phyloP scores from a whole-genome alignment of 1,284 basidiomycete species.

The Rhodotorula glutinis region DNA sequence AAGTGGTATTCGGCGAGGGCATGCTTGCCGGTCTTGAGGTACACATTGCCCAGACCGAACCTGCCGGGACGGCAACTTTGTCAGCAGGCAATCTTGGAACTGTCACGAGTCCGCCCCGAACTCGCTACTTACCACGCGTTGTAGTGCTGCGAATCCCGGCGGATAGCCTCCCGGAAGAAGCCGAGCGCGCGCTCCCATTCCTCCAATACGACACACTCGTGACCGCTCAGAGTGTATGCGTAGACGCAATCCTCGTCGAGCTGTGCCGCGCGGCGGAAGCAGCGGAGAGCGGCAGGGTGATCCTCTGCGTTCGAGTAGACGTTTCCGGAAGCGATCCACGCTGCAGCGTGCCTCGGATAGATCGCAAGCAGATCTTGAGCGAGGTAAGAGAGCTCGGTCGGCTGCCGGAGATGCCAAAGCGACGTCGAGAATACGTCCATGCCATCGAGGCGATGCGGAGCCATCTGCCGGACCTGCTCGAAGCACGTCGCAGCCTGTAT shows the following conservation, averaged over 20 bases:
- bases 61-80: slow-evolving; percentile 53
- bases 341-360: slow-evolving; percentile 63
- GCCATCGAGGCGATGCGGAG: slow-evolving; percentile 79
- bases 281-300: slow-evolving; percentile 81
- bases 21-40: slow-evolving; percentile 83
- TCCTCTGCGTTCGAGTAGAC: slow-evolving; percentile 87
- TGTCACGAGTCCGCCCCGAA: too few relatives aligned
- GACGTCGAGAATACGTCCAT: slow-evolving; percentile 94
- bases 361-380: slow-evolving; percentile 83
- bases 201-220: slow-evolving; percentile 84
- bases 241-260: slow-evolving; percentile 81
- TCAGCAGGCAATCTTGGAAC: too few relatives aligned
- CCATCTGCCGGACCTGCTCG: slow-evolving; percentile 67
- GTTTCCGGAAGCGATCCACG: slow-evolving; percentile 94
- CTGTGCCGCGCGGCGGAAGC: slow-evolving; percentile 76
- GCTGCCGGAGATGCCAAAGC: slow-evolving; percentile 82
- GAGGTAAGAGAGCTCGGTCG: slow-evolving; percentile 77
- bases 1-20: slow-evolving; percentile 91
- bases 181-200: slow-evolving; percentile 82
- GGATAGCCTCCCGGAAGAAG: slow-evolving; percentile 83
- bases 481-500: slow-evolving; percentile 80
- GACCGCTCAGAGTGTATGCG: slow-evolving; percentile 87
- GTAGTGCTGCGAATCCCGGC: slow-evolving; percentile 77
- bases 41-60: slow-evolving; percentile 95
- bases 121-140: slow-evolving; percentile 77